Percentiles rank a stretch among this genome's conserved stretches.
Evolutionary conservation across 2,329 filamentous ascomycete species (phyloP).

Genomic region (Cladophialophora psammophila): DNA sequence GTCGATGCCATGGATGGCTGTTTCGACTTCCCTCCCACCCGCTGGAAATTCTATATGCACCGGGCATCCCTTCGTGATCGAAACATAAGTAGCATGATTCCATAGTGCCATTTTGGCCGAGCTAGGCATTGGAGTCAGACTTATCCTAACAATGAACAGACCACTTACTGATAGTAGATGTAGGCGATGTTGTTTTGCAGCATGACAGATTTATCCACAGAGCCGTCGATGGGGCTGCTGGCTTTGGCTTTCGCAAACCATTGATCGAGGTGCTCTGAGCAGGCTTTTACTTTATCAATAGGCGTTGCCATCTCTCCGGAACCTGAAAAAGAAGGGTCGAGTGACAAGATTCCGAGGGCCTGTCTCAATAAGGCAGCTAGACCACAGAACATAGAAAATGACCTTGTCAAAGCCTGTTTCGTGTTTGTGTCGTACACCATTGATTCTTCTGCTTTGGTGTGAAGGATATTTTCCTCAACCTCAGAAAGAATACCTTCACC

Average conservation of each 20-base stretch:
- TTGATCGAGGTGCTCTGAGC: not conserved
- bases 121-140: not conserved
- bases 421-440: not conserved
- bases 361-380: not conserved
- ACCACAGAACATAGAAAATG: not conserved
- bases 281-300: not conserved
- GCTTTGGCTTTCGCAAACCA: not conserved
- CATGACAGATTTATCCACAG: not conserved
- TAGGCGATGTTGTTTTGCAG: not conserved
- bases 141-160: not conserved
- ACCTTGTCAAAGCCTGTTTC: not conserved
- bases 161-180: constrained; percentile 1
- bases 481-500: not conserved
- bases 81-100: not conserved
- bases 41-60: not conserved
- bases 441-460: not conserved
- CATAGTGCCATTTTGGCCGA: not conserved
- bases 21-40: not conserved
- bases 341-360: not conserved
- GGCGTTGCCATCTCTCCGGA: not conserved
- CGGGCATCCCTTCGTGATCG: not conserved
- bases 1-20: not conserved
- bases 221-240: not conserved
- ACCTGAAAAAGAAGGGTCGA: not conserved
- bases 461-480: not conserved